phyloP scores from a whole-genome alignment of 306 rosid species.

The Datisca glomerata region DNA sequence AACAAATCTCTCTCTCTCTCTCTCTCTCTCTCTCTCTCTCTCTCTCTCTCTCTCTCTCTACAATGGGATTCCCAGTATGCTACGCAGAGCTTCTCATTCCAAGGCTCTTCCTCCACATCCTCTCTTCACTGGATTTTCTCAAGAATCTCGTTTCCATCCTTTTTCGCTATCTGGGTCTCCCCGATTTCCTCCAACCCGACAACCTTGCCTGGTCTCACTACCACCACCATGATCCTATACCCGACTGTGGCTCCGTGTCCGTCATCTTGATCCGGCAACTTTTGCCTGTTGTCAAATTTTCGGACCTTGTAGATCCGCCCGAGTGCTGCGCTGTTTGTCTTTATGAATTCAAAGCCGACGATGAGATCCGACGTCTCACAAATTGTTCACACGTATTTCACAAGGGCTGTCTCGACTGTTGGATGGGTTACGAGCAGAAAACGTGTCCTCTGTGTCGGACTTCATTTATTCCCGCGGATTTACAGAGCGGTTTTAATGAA shows the following conservation, averaged over 20 bases:
- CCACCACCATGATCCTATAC: not conserved
- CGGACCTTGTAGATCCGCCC: constrained; percentile 2
- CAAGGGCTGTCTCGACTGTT: constrained; percentile 10
- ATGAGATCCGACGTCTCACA: constrained; percentile 6
- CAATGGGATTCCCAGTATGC: constrained; percentile 12
- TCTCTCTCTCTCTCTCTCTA: not conserved
- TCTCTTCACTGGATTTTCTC: constrained; percentile 1
- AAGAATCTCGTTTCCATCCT: constrained; percentile 4
- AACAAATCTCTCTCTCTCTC: too few species aligned
- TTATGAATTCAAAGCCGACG: constrained; percentile 6
- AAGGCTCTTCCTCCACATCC: not conserved
- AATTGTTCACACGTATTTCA: constrained; percentile 11
- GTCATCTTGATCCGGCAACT: constrained; percentile 1
- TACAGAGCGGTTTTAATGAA: not conserved
- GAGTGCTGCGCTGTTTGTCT: constrained; percentile 16
- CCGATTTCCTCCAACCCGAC: constrained; percentile 9
- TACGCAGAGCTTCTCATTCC: constrained; percentile 9
- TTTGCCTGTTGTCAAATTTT: constrained; percentile 6
- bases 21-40: not conserved
- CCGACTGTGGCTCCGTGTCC: not conserved
- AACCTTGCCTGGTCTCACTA: not conserved
- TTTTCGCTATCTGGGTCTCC: constrained; percentile 7
- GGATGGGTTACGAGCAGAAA: constrained; percentile 10
- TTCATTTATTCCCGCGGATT: constrained; percentile 1
- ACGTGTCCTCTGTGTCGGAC: constrained; percentile 14